These are phyloP conservation scores for Litchi chinensis DNA, from an alignment of 345 rosid species.

Conservation along the genomic window DNA sequence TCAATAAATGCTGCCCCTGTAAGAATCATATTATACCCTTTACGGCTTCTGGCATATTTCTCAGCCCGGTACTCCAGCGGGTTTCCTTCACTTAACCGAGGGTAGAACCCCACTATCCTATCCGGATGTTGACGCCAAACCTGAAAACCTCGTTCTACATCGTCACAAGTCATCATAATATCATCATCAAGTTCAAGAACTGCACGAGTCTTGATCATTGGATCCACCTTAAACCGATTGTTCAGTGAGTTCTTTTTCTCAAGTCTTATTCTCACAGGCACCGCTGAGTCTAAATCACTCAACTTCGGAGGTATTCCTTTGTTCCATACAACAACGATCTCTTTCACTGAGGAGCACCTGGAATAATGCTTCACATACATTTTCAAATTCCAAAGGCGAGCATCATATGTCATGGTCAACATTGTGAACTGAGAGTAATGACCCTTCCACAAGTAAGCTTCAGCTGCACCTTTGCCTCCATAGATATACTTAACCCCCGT, in stretches of 20 bases:
- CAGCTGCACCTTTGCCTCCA: conserved; percentile 86
- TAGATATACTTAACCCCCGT: conserved; percentile 56
- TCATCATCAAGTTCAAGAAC: conserved; percentile 98
- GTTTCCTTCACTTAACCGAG: conserved; percentile 58
- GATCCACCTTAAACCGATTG: conserved; percentile 82
- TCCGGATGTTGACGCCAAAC: conserved; percentile 91
- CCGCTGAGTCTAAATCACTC: conserved; percentile 74
- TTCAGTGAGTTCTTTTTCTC: conserved; percentile 76
- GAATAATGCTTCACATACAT: conserved; percentile 93
- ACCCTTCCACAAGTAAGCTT: conserved; percentile 65
- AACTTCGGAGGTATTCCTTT: conserved; percentile 73
- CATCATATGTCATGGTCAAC: conserved; percentile 90
- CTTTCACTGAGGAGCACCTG: conserved; percentile 85
- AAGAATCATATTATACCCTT: conserved; percentile 87
- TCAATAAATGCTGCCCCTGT: conserved; percentile 97
- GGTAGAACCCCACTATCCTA: conserved; percentile 89
- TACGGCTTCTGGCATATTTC: conserved; percentile 67
- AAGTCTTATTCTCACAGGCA: conserved; percentile 82
- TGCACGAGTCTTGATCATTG: conserved; percentile 66
- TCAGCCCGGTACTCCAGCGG: conserved; percentile 73
- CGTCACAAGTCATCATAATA: conserved; percentile 88
- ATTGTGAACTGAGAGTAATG: conserved; percentile 86
- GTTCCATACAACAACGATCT: conserved; percentile 97
- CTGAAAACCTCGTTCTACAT: conserved; percentile 78
- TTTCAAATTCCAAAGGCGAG: conserved; percentile 97